Evolutionary conservation across 2,329 filamentous ascomycete species (phyloP), one percentile per base, ranked within the genome.

Genomic region (Tolypocladium guangdongense): DNA sequence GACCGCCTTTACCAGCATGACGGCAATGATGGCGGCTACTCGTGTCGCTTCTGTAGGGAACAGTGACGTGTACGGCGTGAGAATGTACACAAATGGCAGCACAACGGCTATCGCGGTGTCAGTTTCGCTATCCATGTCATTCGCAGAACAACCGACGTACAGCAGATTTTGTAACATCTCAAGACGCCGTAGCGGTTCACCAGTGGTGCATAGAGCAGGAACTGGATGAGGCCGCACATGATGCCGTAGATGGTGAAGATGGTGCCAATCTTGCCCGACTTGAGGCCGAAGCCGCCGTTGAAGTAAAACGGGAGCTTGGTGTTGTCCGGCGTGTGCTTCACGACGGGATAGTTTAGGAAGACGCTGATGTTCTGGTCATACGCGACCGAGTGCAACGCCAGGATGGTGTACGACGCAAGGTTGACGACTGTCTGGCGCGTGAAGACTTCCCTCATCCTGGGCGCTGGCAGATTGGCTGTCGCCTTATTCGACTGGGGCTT

Each of bases 351-450:
- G 69, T 95, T 88, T 63, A 96, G 79, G 67, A 95, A 95, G 1
- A 96, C 89, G 3, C 90, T 88, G 1, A 97, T 80, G 2, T 92
- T 77, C 64, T 95, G 90, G 68, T 97, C 92, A 64, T 84, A 96
- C 1, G 89, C 84, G 39, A 95, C 83, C 0, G 83, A 84, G 68
- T 96, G 90, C 49, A 95, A 78, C 0, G 90, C 87, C 20, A 97
- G 76, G 50, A 93, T 76, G 1, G 86, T 86, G 68, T 97, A 96
- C 0, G 85, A 78, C 2, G 88, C 57, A 1, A 97, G 75, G 58
- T 91, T 88, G 53, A 93, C 76, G 35, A 79, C 76, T 0, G 88
- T 88, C 67, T 95, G 89, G 1, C 74, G 75, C 0, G 83, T 86
- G 60, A 95, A 84, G 7, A 93, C 84, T 56, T 90, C 82, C 12